Base-by-base conservation (phyloP, 225 moss, liverwort and hornwort species). In the Lunularia cruciata region DNA sequence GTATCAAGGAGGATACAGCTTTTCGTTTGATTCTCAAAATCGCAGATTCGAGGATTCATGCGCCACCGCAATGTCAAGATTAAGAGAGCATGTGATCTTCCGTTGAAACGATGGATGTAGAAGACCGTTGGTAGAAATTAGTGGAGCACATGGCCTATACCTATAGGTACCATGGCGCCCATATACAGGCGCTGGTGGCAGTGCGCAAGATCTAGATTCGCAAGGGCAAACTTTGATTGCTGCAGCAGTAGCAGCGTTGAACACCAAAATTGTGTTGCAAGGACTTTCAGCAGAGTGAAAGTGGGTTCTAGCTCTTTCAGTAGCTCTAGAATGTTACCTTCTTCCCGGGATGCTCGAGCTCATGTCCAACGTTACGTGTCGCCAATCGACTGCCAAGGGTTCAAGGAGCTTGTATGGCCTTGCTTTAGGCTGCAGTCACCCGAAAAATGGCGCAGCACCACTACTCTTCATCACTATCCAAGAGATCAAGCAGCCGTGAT, bases 331-430 rank as follows among this genome's bases (percentile, higher is more conserved):
- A 63, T 45, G 43, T 9, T 63, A 38, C 40, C 27, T 4, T 43
- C 63, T 45, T n/a, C n/a, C n/a, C 42, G 42, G 13, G 63, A 63
- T 40, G 25, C 63, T 63, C n/a, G 43, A 6, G 42, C 42, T 45
- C 59, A 60, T 20, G 63, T 63, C 0, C 14, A 23, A 27, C 43
- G 38, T 38, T 60, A 3, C 15, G 16, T n/a, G 27, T 42, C 42
- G 9, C 5, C 43, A 43, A 14, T 42, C 43, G 63, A 26, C 6
- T 27, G 27, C 42, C 42, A 27, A 16, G 27, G 27, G 3, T 14
- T 27, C 42, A 63, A 27, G 63, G 43, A 63, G 63, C 25, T 43
- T 10, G 28, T 11, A 13, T 43, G 63, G 63, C 63, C 63, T 5
- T 40, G 8, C 8, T 60, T 37, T 28, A 26, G 42, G 3, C 22